These are phyloP conservation scores for Lathyrus tuberosus DNA, from an alignment of 306 rosid species.

Conservation along the genomic window DNA sequence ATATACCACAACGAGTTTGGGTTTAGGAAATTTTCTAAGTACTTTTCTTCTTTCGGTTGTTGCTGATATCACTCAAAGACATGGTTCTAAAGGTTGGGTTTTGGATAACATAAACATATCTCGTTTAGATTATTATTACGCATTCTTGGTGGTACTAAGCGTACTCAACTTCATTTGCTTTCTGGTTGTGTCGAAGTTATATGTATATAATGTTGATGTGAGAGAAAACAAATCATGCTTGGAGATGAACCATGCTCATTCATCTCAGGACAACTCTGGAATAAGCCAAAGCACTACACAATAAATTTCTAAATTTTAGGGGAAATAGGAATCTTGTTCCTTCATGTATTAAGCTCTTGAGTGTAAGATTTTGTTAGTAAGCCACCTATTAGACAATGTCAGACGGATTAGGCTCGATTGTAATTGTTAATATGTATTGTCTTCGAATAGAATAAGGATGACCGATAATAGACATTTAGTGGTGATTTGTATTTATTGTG, in stretches of 20 bases:
- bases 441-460: too few relatives aligned
- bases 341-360: too few relatives aligned
- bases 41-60: constrained; percentile 58
- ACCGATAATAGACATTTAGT: too few relatives aligned
- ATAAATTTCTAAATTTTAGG: background rate
- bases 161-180: constrained; percentile 63
- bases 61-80: constrained; percentile 43
- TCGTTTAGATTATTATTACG: constrained; percentile 63
- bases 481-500: too few relatives aligned
- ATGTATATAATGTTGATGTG: constrained; percentile 55
- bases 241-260: background rate
- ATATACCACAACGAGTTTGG: constrained; percentile 64
- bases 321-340: background rate
- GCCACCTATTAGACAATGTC: too few relatives aligned
- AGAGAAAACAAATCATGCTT: constrained; percentile 20
- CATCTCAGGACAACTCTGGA: background rate
- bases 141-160: constrained; percentile 58
- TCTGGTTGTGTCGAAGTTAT: constrained; percentile 56
- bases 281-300: background rate
- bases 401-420: too few relatives aligned
- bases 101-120: constrained; percentile 47
- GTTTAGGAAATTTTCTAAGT: constrained; percentile 68
- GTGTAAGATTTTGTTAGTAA: too few relatives aligned
- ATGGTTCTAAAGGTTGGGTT: constrained; percentile 64
- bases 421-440: too few relatives aligned